Evolutionary conservation across 1,284 basidiomycete species (phyloP).

Genomic region (Sanghuangporus weigelae): DNA sequence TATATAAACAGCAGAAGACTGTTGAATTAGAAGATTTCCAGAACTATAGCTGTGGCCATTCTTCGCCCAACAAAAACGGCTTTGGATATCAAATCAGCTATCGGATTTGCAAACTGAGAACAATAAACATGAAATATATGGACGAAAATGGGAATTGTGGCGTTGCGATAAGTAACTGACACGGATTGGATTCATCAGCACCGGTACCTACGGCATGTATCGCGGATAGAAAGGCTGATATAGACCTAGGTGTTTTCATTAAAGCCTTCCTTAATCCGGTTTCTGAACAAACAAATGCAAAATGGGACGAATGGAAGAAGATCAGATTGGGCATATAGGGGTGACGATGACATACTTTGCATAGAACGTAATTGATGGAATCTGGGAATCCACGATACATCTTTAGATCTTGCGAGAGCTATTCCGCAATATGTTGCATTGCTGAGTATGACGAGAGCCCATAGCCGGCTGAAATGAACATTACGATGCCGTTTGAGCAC

Average conservation of each 20-base stretch:
- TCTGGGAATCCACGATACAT: constrained; percentile 1
- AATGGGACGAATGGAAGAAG: not conserved
- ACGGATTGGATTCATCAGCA: not conserved
- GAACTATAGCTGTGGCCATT: too few species aligned
- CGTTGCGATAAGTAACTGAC: not conserved
- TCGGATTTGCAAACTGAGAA: not conserved
- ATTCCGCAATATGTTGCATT: not conserved
- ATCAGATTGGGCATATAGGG: too few species aligned
- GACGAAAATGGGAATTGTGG: not conserved
- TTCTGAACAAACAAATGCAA: not conserved
- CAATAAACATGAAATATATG: not conserved
- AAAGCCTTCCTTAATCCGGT: not conserved
- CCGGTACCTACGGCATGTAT: not conserved
- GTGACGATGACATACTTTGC: not conserved
- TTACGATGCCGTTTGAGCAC: constrained; percentile 60
- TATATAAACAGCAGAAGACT: too few species aligned
- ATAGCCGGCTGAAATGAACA: constrained; percentile 54
- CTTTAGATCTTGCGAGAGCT: not conserved
- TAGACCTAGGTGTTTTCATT: not conserved
- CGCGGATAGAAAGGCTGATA: not conserved
- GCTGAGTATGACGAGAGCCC: constrained; percentile 54
- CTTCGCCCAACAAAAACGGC: too few species aligned
- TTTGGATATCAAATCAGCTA: too few species aligned
- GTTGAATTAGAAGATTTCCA: too few species aligned
- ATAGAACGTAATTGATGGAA: not conserved